These are phyloP conservation scores for Colletotrichum graminicola DNA, from an alignment of 2,329 filamentous ascomycete species.

Conservation along the genomic window DNA sequence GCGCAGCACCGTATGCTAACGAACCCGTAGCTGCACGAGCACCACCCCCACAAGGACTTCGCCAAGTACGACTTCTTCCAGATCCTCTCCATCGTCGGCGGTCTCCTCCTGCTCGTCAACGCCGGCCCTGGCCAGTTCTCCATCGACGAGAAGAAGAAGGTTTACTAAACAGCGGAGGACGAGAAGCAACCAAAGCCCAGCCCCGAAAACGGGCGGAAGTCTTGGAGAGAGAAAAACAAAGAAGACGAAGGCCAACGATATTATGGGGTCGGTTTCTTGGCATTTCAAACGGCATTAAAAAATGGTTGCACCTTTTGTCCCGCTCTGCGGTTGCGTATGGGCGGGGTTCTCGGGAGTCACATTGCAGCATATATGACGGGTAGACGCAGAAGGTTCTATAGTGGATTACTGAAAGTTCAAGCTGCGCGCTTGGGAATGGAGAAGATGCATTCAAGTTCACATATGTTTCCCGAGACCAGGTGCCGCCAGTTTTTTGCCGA, in stretches of 20 bases:
- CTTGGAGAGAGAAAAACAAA: slow-evolving; percentile 9
- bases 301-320: slow-evolving; percentile 25
- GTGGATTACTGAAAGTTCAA: slow-evolving; percentile 30
- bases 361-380: slow-evolving; percentile 42
- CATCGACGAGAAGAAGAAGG: slow-evolving; percentile 99
- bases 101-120: slow-evolving; percentile 96
- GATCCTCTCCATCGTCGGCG: slow-evolving; percentile 97
- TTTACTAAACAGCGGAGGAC: slow-evolving; percentile 73
- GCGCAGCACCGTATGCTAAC: slow-evolving; percentile 3
- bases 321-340: slow-evolving; percentile 48
- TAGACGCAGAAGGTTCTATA: slow-evolving; percentile 37
- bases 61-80: slow-evolving; percentile 99
- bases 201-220: slow-evolving; percentile 17
- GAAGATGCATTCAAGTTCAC: slow-evolving; percentile 39
- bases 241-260: slow-evolving; percentile 13
- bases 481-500: background rate
- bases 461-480: background rate
- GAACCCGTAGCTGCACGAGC: slow-evolving; percentile 81
- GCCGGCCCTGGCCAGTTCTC: slow-evolving; percentile 98
- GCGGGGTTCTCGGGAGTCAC: slow-evolving; percentile 47
- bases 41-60: slow-evolving; percentile 99
- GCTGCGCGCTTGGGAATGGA: slow-evolving; percentile 36
- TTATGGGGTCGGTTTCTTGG: slow-evolving; percentile 29
- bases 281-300: slow-evolving; percentile 42
- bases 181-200: slow-evolving; percentile 19